Evolutionary conservation across 2,329 filamentous ascomycete genomes (phyloP).

Genomic region (Didymella pinodella): DNA sequence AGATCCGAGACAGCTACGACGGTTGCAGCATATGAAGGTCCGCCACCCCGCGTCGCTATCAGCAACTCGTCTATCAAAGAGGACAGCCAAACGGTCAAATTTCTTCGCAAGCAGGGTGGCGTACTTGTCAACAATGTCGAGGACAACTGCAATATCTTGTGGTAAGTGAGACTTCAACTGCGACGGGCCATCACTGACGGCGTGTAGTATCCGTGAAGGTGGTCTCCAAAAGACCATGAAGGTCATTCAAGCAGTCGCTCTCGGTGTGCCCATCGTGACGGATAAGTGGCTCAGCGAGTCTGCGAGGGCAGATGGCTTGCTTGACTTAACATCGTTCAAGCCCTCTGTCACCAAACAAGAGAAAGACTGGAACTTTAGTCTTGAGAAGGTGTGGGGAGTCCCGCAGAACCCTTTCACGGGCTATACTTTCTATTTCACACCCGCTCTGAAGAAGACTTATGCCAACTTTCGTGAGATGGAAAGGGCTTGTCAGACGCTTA

Average conservation of each 20-base stretch:
- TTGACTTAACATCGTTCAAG: conserved; percentile 47
- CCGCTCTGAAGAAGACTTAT: conserved; percentile 46
- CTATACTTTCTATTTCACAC: conserved; percentile 60
- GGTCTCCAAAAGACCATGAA: conserved; percentile 56
- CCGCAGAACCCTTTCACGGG: conserved; percentile 56
- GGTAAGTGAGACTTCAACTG: conserved; percentile 30
- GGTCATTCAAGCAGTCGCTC: conserved; percentile 54
- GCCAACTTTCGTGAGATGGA: conserved; percentile 50
- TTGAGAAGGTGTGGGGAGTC: conserved; percentile 43
- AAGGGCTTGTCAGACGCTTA: conserved; percentile 49
- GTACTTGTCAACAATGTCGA: conserved; percentile 42
- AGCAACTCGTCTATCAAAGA: conserved; percentile 45
- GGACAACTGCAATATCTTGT: conserved; percentile 44
- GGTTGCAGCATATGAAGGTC: conserved; percentile 33
- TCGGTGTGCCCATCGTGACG: conserved; percentile 56
- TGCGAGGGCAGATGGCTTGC: conserved; percentile 45
- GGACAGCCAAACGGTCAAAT: conserved; percentile 37
- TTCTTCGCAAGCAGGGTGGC: conserved; percentile 47
- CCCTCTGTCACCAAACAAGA: conserved; percentile 47
- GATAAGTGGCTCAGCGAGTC: conserved; percentile 57
- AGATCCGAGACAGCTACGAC: conserved; percentile 20
- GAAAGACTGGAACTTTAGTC: conserved; percentile 50
- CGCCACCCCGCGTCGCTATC: conserved; percentile 41
- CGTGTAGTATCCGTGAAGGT: conserved; percentile 49
- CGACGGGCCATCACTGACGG: conserved; percentile 23